Evolutionary conservation across 768 basidiomycete genomes (phyloP).

Genomic region (Tubosaeta sp.): DNA sequence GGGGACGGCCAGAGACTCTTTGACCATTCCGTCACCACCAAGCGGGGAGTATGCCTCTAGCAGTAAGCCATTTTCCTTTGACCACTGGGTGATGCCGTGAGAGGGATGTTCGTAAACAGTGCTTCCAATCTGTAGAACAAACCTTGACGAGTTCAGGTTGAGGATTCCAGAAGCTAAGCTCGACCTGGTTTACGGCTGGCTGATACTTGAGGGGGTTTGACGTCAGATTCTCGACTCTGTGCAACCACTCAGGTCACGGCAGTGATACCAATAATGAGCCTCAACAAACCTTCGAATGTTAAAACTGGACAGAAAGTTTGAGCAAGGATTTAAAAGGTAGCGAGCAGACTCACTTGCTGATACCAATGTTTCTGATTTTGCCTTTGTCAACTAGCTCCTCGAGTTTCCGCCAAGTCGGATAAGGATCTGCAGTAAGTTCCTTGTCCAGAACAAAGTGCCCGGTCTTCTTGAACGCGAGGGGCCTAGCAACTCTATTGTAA

Average conservation of each 20-base stretch:
- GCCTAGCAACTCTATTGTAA: conserved; percentile 37
- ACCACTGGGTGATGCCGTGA: conserved; percentile 47
- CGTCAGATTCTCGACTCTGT: conserved; percentile 57
- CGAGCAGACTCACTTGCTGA: conserved; percentile 61
- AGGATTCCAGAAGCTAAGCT: conserved; percentile 73
- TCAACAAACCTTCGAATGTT: conserved; percentile 45
- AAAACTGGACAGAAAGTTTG: conserved; percentile 39
- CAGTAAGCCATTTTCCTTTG: conserved; percentile 58
- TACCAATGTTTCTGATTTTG: conserved; percentile 73
- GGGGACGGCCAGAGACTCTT: conserved; percentile 53
- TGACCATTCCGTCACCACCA: conserved; percentile 57
- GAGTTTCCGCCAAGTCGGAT: conserved; percentile 77
- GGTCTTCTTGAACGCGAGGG: conserved; percentile 60
- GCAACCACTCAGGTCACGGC: not conserved
- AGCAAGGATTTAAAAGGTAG: not conserved
- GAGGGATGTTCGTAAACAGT: not conserved
- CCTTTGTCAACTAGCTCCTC: conserved; percentile 76
- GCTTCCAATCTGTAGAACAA: conserved; percentile 1
- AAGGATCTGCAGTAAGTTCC: conserved; percentile 62
- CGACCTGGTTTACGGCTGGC: conserved; percentile 76
- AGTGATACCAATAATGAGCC: not conserved
- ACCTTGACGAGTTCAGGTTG: conserved; percentile 73
- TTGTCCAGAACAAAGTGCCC: conserved; percentile 44
- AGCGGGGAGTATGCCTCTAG: conserved; percentile 78
- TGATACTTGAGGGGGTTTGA: conserved; percentile 55